A percentile compares a stretch with the other conserved stretches of the same genome.
Evolutionary conservation across 768 basidiomycete genomes (phyloP).

Genomic region (Russula lepida): DNA sequence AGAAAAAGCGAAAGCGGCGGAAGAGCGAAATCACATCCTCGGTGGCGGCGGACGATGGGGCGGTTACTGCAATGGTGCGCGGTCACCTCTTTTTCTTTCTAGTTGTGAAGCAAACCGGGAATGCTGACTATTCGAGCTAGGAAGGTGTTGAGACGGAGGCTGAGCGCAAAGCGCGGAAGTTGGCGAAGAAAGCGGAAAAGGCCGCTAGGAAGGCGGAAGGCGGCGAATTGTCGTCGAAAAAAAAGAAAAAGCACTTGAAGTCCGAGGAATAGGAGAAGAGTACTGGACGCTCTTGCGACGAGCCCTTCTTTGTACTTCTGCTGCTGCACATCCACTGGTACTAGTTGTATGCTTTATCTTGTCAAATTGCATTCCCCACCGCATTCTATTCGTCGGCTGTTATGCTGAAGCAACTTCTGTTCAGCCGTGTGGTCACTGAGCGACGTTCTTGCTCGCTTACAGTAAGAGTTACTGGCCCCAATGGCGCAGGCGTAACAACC

Average conservation of each 20-base stretch:
- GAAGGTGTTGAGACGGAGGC: slow-evolving; percentile 65
- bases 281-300: not conserved
- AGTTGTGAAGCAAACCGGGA: not conserved
- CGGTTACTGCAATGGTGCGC: slow-evolving; percentile 22
- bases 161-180: slow-evolving; percentile 73
- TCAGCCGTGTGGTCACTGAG: too few species aligned
- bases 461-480: too few species aligned
- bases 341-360: not conserved
- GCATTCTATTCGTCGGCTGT: not conserved
- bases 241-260: slow-evolving; percentile 39
- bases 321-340: too few species aligned
- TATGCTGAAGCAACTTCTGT: too few species aligned
- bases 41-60: not conserved
- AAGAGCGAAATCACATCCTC: slow-evolving; percentile 20
- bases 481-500: too few species aligned
- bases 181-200: slow-evolving; percentile 73
- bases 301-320: not conserved
- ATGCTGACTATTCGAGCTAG: slow-evolving; percentile 22
- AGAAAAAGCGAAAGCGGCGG: slow-evolving; percentile 35
- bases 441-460: too few species aligned
- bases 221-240: slow-evolving; percentile 45
- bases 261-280: slow-evolving; percentile 26
- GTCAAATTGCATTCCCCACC: not conserved
- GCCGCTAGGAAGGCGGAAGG: slow-evolving; percentile 41
- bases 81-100: not conserved